Evolutionary conservation across 805 yeast species (phyloP).

Genomic region (Saccharomycopsis sp.): DNA sequence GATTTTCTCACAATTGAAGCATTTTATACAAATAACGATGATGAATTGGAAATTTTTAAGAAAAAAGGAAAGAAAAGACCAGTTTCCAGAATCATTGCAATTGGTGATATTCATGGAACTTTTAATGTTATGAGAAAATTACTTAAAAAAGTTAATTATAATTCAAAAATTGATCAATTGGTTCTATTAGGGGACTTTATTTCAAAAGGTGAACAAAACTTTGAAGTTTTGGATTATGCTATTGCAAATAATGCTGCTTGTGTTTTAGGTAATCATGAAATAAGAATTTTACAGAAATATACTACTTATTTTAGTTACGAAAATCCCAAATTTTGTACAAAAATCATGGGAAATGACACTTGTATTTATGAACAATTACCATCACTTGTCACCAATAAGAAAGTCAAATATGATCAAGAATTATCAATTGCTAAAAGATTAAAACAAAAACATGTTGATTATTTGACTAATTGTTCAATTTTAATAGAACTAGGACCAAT

Average conservation of each 20-base stretch:
- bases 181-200: constrained; percentile 70
- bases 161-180: constrained; percentile 42
- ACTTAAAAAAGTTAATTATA: constrained; percentile 38
- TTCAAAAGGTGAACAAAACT: constrained; percentile 73
- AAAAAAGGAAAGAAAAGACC: constrained; percentile 12
- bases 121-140: constrained; percentile 43
- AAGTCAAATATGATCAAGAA: constrained; percentile 12
- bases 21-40: too few relatives aligned
- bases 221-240: constrained; percentile 57
- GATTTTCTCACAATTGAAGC: not conserved
- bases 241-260: constrained; percentile 53
- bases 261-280: constrained; percentile 85
- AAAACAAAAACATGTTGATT: constrained; percentile 49
- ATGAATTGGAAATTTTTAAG: not conserved
- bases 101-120: constrained; percentile 89
- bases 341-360: constrained; percentile 26
- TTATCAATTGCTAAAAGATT: constrained; percentile 23
- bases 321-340: constrained; percentile 24
- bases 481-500: constrained; percentile 54
- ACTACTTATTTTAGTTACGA: constrained; percentile 44
- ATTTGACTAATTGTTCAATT: constrained; percentile 52
- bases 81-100: constrained; percentile 41
- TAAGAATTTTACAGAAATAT: constrained; percentile 56
- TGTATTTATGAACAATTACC: not conserved
- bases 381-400: not conserved